Evolutionary conservation across 2,329 filamentous ascomycete genomes (phyloP), one percentile per base, ranked within the genome.

Genomic region (Colletotrichum sp.): DNA sequence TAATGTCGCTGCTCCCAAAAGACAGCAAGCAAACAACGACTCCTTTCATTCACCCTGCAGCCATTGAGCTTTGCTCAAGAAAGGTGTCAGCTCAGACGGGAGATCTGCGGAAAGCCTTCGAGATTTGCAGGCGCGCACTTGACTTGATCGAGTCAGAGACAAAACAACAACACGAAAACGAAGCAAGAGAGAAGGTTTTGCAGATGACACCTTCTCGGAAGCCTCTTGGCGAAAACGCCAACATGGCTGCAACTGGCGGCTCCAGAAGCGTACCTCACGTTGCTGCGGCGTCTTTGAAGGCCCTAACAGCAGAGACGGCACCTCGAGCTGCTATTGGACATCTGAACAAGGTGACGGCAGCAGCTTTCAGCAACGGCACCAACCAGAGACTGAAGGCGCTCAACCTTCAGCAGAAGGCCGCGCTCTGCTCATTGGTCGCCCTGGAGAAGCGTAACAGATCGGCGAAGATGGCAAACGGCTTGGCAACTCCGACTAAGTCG

Each of bases 401-500:
- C 72, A 99, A 98, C 82, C 89, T 99, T 4, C 97, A 99, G 82
- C 97, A 99, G 84, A 98, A 98, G 84, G 97, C 96, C 6, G 96
- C 96, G 0, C 89, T 99, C 12, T 99, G 97, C 85, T 92, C 96
- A 1, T 89, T 99, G 16, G 90, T 96, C 52, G 95, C 95, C 4
- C 91, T 97, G n/a, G 96, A 98, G 83, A 95, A 94, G 80, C 92
- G 92, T 77, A 93, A 91, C 78, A 89, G 91, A 65, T 86, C 86
- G 70, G 85, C 87, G 72, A 91, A 86, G 80, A 86, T 85, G 48
- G 79, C 84, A 24, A 82, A 81, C 38, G 79, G 84, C 36, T 80
- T 83, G 43, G 80, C 80, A 52, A 92, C 93, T 3, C 93, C 93
- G 0, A 92, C 92, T 12, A 95, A 94, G 81, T 83, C 87, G 6